phyloP scores from a whole-genome alignment of 2,329 filamentous ascomycete species.

The Lizonia empirigonia region DNA sequence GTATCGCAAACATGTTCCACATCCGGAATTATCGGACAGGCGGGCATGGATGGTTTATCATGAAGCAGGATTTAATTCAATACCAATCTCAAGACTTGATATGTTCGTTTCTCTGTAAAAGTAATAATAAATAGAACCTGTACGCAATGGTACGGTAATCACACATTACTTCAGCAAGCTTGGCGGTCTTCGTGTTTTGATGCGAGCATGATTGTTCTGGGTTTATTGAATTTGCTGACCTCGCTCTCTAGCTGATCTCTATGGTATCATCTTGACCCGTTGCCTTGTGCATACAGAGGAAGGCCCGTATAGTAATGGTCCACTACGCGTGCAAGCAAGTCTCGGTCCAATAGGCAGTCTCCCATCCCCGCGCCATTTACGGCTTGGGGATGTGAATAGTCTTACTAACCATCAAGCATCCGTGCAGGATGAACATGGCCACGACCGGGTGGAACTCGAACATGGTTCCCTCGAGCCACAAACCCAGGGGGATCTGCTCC shows the following conservation, averaged over 20 bases:
- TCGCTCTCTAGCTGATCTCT: constrained; percentile 1
- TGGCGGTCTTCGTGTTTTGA: not conserved
- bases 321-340: not conserved
- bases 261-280: constrained; percentile 9
- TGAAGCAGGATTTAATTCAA: not conserved
- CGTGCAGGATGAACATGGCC: constrained; percentile 82
- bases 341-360: not conserved
- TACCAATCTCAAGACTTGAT: constrained; percentile 1
- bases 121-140: constrained; percentile 1
- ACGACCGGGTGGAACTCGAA: constrained; percentile 87
- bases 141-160: not conserved
- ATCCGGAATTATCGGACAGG: not conserved
- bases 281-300: not conserved
- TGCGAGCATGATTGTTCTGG: not conserved
- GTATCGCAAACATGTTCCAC: not conserved
- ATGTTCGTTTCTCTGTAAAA: constrained; percentile 8
- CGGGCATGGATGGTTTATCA: not conserved
- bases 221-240: constrained; percentile 1
- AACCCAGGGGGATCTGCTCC: constrained; percentile 77
- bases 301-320: not conserved
- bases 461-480: constrained; percentile 67
- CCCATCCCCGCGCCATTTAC: constrained; percentile 29
- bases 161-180: not conserved
- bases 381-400: constrained; percentile 94
- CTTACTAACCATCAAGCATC: constrained; percentile 94